These are phyloP conservation scores for Naganishia cerealis DNA, from an alignment of 1,284 basidiomycete genomes.

Conservation along the genomic window DNA sequence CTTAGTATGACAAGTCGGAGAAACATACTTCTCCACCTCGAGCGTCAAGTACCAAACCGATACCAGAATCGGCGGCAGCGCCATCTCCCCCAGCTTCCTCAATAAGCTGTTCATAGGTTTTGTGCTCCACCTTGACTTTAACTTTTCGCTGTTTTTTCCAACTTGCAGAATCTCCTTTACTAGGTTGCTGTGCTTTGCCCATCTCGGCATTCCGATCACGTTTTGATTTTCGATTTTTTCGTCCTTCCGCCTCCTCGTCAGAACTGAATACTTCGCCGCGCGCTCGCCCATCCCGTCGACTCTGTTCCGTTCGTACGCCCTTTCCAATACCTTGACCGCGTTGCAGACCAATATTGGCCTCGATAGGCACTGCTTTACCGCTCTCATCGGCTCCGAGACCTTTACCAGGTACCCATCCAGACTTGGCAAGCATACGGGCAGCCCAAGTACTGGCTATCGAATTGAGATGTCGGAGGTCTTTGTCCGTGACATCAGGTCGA, in stretches of 20 bases:
- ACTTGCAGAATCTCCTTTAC: slow-evolving; percentile 39
- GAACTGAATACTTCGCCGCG: slow-evolving; percentile 68
- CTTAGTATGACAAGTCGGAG: slow-evolving; percentile 25
- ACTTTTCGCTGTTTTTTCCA: slow-evolving; percentile 70
- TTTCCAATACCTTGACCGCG: slow-evolving; percentile 78
- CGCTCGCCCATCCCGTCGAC: slow-evolving; percentile 71
- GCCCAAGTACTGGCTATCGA: slow-evolving; percentile 75
- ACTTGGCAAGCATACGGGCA: slow-evolving; percentile 83
- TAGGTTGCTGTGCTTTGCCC: slow-evolving; percentile 58
- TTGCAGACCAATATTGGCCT: slow-evolving; percentile 73
- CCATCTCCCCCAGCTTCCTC: slow-evolving; percentile 78
- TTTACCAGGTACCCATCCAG: slow-evolving; percentile 83
- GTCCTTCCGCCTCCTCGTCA: slow-evolving; percentile 63
- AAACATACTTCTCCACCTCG: slow-evolving; percentile 77
- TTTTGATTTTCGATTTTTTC: slow-evolving; percentile 54
- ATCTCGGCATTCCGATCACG: slow-evolving; percentile 58
- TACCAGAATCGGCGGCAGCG: slow-evolving; percentile 56
- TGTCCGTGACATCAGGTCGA: slow-evolving; percentile 59
- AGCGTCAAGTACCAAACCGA: slow-evolving; percentile 90
- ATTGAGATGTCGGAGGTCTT: slow-evolving; percentile 74
- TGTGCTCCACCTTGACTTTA: slow-evolving; percentile 82
- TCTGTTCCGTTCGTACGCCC: slow-evolving; percentile 84
- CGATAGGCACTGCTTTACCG: slow-evolving; percentile 84
- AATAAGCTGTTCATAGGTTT: slow-evolving; percentile 91
- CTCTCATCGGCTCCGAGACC: slow-evolving; percentile 77